These are phyloP conservation scores for Trichoderma erinaceum DNA, from an alignment of 495 filamentous ascomycete species.

Conservation along the genomic window DNA sequence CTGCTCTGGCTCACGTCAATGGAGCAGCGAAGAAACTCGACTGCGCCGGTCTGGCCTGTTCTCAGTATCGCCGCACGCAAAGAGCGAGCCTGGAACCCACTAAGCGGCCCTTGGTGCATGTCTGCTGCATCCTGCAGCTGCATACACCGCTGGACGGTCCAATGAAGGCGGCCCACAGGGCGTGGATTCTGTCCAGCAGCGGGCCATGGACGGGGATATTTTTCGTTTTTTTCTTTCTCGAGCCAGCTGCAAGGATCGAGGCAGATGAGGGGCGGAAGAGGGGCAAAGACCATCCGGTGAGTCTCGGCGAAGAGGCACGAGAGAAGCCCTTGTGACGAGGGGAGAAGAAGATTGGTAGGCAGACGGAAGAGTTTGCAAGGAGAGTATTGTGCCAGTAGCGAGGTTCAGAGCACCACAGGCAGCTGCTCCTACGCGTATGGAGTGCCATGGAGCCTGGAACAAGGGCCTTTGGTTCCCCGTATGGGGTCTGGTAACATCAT, in stretches of 20 bases:
- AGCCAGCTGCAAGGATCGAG: slow-evolving; percentile 10
- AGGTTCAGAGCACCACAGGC: no score
- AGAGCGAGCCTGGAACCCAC: slow-evolving; percentile 12
- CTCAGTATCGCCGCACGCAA: slow-evolving; percentile 2
- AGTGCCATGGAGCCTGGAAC: no score
- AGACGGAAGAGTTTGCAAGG: no score
- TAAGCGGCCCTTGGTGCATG: slow-evolving; percentile 9
- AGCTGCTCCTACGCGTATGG: no score
- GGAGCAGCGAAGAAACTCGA: not conserved
- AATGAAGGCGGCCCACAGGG: not conserved
- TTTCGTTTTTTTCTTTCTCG: not conserved
- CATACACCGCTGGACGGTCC: slow-evolving; percentile 6
- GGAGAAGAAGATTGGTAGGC: not conserved
- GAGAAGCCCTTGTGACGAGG: not conserved
- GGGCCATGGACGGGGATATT: not conserved
- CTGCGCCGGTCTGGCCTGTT: not conserved
- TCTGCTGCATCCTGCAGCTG: slow-evolving; percentile 4
- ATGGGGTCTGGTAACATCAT: no score
- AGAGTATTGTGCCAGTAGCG: no score
- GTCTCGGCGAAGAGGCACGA: not conserved
- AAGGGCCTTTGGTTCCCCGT: no score
- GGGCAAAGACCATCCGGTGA: slow-evolving; percentile 13
- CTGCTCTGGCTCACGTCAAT: no score
- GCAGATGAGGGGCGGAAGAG: slow-evolving; percentile 12
- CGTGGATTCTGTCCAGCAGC: slow-evolving; percentile 9